These are phyloP conservation scores for Choiromyces venosus DNA, from an alignment of 495 filamentous ascomycete species.

Conservation along the genomic window DNA sequence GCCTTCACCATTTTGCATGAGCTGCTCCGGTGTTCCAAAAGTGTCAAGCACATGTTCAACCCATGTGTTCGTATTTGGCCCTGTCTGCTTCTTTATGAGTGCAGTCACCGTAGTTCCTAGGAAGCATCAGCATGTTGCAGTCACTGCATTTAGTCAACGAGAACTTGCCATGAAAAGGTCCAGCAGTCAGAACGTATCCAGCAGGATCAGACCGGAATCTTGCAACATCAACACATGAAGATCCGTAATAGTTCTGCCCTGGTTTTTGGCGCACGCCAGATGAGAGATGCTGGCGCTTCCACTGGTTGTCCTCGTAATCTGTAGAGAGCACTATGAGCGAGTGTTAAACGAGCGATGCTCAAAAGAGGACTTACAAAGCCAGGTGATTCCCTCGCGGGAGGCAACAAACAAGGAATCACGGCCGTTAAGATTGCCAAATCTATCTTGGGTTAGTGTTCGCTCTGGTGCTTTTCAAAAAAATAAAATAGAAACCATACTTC, in stretches of 20 bases:
- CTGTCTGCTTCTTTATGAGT: slow-evolving; percentile 13
- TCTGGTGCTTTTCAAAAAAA: not conserved
- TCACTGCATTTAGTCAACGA: not conserved
- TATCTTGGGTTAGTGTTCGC: not conserved
- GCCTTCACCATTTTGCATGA: slow-evolving; percentile 14
- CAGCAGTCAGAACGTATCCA: slow-evolving; percentile 28
- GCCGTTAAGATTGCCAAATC: slow-evolving; percentile 27
- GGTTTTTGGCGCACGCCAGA: slow-evolving; percentile 4
- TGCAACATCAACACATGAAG: slow-evolving; percentile 25
- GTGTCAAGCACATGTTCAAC: slow-evolving; percentile 24
- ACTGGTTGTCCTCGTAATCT: slow-evolving; percentile 18
- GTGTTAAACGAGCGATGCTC: not conserved
- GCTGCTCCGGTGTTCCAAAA: slow-evolving; percentile 31
- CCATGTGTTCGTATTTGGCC: slow-evolving; percentile 14
- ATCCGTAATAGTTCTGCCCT: slow-evolving; percentile 31
- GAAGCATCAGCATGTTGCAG: not conserved
- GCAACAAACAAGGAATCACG: slow-evolving; percentile 33
- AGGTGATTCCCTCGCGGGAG: slow-evolving; percentile 32
- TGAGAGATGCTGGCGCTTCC: slow-evolving; percentile 8
- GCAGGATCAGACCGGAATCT: slow-evolving; percentile 22
- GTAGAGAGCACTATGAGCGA: not conserved
- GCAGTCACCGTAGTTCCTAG: slow-evolving; percentile 14
- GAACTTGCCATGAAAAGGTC: slow-evolving; percentile 25
- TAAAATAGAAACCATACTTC: slow-evolving; percentile 6
- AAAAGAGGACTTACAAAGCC: slow-evolving; percentile 23